Conservation (phyloP, 2,329 filamentous ascomycete species). For the Venturiaceae sp. region DNA sequence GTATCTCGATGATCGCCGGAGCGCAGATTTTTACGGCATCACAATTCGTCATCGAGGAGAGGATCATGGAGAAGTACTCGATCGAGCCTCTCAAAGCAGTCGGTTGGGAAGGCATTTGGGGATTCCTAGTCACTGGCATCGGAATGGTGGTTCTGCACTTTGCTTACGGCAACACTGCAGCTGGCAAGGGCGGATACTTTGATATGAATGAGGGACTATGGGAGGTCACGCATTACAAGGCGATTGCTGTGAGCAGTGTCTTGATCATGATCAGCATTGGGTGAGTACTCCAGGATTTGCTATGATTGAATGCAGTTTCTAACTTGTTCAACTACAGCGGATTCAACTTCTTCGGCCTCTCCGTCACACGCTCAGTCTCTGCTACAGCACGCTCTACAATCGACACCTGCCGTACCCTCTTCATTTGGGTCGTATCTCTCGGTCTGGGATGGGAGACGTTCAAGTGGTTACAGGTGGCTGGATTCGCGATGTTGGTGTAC, state of each 20-base stretch:
- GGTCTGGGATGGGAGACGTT: slow-evolving; percentile 94
- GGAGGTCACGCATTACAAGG: slow-evolving; percentile 63
- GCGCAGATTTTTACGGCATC: slow-evolving; percentile 95
- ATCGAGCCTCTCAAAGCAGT: slow-evolving; percentile 84
- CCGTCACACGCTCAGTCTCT: slow-evolving; percentile 79
- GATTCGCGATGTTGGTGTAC: slow-evolving; percentile 85
- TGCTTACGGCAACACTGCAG: slow-evolving; percentile 62
- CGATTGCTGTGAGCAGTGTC: slow-evolving; percentile 67
- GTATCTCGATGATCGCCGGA: slow-evolving; percentile 81
- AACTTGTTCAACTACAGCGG: slow-evolving; percentile 45
- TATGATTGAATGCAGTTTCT: not conserved
- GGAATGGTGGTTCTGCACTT: slow-evolving; percentile 76
- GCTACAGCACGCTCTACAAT: slow-evolving; percentile 93
- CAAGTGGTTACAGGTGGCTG: slow-evolving; percentile 90
- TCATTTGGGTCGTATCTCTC: slow-evolving; percentile 95
- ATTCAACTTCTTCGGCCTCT: slow-evolving; percentile 98
- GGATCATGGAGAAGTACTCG: slow-evolving; percentile 71
- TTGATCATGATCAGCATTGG: slow-evolving; percentile 97
- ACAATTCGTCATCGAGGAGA: slow-evolving; percentile 94
- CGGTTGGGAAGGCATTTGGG: slow-evolving; percentile 93
- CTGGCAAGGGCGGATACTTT: slow-evolving; percentile 74
- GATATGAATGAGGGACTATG: slow-evolving; percentile 79
- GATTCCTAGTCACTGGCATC: slow-evolving; percentile 67
- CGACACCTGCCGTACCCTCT: slow-evolving; percentile 92
- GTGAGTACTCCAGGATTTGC: slow-evolving; percentile 39